Conservation (phyloP, 805 yeast genomes). For the Saturnispora halmiae region DNA sequence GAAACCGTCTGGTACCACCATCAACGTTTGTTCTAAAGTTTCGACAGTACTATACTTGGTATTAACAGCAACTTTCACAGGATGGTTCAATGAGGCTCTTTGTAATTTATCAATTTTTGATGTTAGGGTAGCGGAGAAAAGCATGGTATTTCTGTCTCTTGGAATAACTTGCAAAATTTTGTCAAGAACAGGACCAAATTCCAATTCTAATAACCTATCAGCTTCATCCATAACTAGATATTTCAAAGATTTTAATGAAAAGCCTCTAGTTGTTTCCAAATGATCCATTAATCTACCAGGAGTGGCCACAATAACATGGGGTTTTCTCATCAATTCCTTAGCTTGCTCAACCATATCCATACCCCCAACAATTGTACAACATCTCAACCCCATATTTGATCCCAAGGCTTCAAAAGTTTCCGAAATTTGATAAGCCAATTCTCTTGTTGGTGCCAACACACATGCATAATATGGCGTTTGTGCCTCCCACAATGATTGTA, state of each 20-base stretch:
- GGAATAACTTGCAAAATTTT: slow-evolving; percentile 81
- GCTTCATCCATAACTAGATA: slow-evolving; percentile 95
- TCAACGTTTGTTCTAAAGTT: slow-evolving; percentile 78
- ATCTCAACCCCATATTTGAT: slow-evolving; percentile 80
- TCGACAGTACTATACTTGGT: slow-evolving; percentile 88
- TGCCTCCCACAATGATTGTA: slow-evolving; percentile 83
- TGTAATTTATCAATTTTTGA: slow-evolving; percentile 90
- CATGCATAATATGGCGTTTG: slow-evolving; percentile 85
- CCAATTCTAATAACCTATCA: slow-evolving; percentile 90
- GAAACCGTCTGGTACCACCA: slow-evolving; percentile 87
- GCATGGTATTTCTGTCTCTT: slow-evolving; percentile 67
- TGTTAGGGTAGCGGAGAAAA: slow-evolving; percentile 96
- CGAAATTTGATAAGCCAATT: slow-evolving; percentile 77
- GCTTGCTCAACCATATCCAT: slow-evolving; percentile 99
- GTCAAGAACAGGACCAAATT: slow-evolving; percentile 90
- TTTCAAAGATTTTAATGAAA: slow-evolving; percentile 66
- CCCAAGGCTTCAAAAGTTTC: slow-evolving; percentile 96
- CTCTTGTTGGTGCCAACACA: slow-evolving; percentile 81
- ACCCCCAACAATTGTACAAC: slow-evolving; percentile 90
- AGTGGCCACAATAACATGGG: slow-evolving; percentile 91
- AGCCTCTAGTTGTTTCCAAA: slow-evolving; percentile 85
- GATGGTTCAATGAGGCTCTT: slow-evolving; percentile 80
- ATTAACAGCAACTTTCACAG: slow-evolving; percentile 86
- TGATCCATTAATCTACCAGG: slow-evolving; percentile 89
- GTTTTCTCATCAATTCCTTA: slow-evolving; percentile 84